Base-by-base conservation (phyloP, 768 basidiomycete species). In the Lactarius deliciosus region DNA sequence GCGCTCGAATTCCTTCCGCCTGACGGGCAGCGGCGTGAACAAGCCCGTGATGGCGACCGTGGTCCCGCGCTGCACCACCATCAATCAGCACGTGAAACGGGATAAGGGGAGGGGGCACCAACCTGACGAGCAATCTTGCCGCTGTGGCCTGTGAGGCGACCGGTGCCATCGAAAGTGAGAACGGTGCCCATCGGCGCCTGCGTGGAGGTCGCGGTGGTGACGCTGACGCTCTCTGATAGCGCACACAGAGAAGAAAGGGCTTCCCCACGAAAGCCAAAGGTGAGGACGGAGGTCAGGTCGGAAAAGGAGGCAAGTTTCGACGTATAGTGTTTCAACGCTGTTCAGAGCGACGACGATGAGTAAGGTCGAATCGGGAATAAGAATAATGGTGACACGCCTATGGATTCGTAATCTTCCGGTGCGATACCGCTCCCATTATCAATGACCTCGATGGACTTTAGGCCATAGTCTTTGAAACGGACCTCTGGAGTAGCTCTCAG, bases 261-360 rank as follows among this genome's bases (percentile, higher is more conserved):
- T 77, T 99, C 97, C 18, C 97, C 97, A 43, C 97, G 85, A 74
- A 98, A 99, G 0, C 96, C 96, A 75, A 98, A 97, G 0, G 94
- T 94, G 6, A 78, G 77, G 11, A 98, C 85, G 0, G 82, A 78
- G 2, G 84, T 79, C 3, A 98, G 83, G 73, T 94, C 92, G 4
- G 84, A 77, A 73, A 89, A 94, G 0, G 86, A 83, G 3, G 85
- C 76, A 0, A 99, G 80, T 76, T 99, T 99, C 7, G 96, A 98
- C 0, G 96, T 99, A 74, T 94, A 86, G 72, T 97, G 92, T 74
- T 97, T 98, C 65, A 96, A 78, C 1, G 87, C 96, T 96, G 66
- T 28, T 57, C 18, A 38, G 7, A 64, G 28, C 20, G 18, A 10
- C 22, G 7, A 41, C 60, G 43, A 53, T 6, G 20, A 36, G 32